Evolutionary conservation across 2,329 filamentous ascomycete genomes (phyloP), one percentile per base, ranked within the genome.

Genomic region (Aureobasidium musti): DNA sequence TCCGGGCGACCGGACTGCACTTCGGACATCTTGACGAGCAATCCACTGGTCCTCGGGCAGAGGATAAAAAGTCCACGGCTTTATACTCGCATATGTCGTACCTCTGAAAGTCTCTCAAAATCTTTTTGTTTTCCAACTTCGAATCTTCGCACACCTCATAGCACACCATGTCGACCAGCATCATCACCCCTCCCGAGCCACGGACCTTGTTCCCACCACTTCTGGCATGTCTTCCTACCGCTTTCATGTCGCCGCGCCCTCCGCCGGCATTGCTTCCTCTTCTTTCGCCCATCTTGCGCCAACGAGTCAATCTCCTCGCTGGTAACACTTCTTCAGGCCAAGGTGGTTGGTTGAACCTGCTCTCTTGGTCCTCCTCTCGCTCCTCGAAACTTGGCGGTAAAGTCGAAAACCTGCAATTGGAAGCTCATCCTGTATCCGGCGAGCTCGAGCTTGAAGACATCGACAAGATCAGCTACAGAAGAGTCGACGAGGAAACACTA

Each of bases 381-480:
- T 86, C 83, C 3, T 80, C 83, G 37, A 84, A 81, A 70, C 81
- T 94, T 21, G 81, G 83, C n/a, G 80, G 85, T 67, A 79, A 89
- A 17, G 86, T 87, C 37, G 83, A 84, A 71, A 83, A 84, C 66
- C 85, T 90, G 63, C 79, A 83, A 53, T 80, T 94, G 37, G 89
- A 93, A 75, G 89, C 90, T n/a, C 91, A 95, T 73, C 91, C 91
- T 3, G 86, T 89, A 5, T 92, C 89, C 2, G 91, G 90, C 64
- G 90, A 93, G 76, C 85, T 94, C 64, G 91, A 94, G 78, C 78
- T 93, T 23, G 87, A 91, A 66, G 89, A 91, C 66, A 83, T 86
- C 8, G 81, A 86, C 67, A 81, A 83, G 33, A 80, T 86, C 39
- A 82, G 84, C 63, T 94, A 88, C 78, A 82, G 86, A 68, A 82